phyloP scores from a whole-genome alignment of 148 eudicot species.

The Silene latifolia region DNA sequence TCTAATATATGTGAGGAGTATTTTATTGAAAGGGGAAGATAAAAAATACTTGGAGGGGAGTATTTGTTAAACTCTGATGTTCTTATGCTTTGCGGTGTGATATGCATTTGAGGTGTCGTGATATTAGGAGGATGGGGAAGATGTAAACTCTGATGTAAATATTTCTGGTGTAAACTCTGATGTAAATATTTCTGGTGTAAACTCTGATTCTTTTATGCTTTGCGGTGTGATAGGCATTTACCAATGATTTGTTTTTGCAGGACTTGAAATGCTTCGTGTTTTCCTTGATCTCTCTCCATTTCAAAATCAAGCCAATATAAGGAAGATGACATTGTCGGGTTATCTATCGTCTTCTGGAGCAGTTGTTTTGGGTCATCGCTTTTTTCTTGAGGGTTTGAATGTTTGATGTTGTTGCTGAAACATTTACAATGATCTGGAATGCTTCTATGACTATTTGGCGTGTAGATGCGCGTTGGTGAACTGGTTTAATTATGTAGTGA shows the following conservation, averaged over 20 bases:
- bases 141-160: too few relatives aligned
- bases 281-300: slow-evolving; percentile 71
- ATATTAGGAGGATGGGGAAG: too few relatives aligned
- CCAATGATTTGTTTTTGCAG: slow-evolving; percentile 35
- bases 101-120: too few relatives aligned
- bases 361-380: neutral
- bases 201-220: neutral
- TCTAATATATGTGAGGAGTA: too few relatives aligned
- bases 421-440: neutral
- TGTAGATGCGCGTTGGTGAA: neutral
- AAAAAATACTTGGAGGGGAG: too few relatives aligned
- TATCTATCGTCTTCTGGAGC: neutral
- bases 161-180: neutral
- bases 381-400: neutral
- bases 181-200: neutral
- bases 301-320: slow-evolving; percentile 76
- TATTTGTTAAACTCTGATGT: too few relatives aligned
- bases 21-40: too few relatives aligned
- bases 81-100: neutral
- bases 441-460: slow-evolving; percentile 1
- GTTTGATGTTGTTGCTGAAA: slow-evolving; percentile 2
- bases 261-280: slow-evolving; percentile 80
- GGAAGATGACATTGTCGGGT: neutral
- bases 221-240: neutral
- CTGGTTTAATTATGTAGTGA: neutral